These are phyloP conservation scores for Aspergillus eucalypticola DNA, from an alignment of 2,329 filamentous ascomycete species.

Conservation along the genomic window DNA sequence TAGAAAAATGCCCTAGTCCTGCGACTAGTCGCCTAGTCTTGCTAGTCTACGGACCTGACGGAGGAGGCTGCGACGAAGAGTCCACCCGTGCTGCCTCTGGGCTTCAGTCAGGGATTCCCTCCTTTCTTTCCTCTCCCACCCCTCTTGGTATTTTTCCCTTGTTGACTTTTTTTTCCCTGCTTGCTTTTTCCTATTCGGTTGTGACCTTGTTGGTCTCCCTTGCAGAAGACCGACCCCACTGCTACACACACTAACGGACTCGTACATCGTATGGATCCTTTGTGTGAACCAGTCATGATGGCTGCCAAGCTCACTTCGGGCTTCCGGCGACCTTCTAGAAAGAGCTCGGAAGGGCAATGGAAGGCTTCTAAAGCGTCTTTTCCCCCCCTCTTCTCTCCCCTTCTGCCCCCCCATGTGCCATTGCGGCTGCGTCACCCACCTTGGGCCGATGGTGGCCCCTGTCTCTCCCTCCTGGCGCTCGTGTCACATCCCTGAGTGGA, in stretches of 20 bases:
- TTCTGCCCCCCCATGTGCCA: conserved; percentile 14
- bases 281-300: not conserved
- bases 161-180: not conserved
- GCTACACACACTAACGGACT: conserved; percentile 22
- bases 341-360: conserved; percentile 17
- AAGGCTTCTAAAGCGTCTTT: conserved; percentile 17
- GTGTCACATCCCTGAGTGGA: conserved; percentile 11
- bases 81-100: conserved; percentile 3
- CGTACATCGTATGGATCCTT: conserved; percentile 9
- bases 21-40: conserved; percentile 16
- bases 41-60: conserved; percentile 18
- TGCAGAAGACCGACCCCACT: conserved; percentile 14
- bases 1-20: conserved; percentile 11
- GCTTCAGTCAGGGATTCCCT: not conserved
- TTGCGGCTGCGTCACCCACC: conserved; percentile 17
- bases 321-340: conserved; percentile 26
- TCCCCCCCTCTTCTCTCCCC: too few relatives aligned
- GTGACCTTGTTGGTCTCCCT: not conserved
- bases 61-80: conserved; percentile 16
- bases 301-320: conserved; percentile 20
- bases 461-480: conserved; percentile 10
- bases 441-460: conserved; percentile 16
- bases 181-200: conserved; percentile 9
- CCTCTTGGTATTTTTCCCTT: not conserved
- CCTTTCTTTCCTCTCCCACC: not conserved